A percentile compares a stretch with the other conserved stretches of the same genome.
These are phyloP conservation scores for Leccinum imitatum DNA, from an alignment of 768 basidiomycete genomes.

Conservation along the genomic window DNA sequence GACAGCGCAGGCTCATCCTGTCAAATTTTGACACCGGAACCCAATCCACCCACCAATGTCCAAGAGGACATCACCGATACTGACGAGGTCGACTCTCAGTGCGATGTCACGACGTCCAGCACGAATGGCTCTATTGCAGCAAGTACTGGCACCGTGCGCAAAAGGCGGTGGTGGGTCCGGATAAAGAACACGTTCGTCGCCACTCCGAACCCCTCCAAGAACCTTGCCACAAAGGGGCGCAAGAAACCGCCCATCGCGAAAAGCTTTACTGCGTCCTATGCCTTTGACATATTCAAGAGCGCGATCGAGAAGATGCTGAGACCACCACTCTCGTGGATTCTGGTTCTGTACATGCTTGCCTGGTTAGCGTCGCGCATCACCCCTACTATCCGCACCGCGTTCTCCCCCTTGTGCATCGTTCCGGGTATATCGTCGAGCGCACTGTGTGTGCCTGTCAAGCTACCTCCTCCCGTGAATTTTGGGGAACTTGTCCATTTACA, in stretches of 20 bases:
- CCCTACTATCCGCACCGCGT: slow-evolving; percentile 41
- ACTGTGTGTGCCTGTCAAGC: slow-evolving; percentile 39
- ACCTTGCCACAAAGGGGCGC: slow-evolving; percentile 20
- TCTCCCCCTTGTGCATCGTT: slow-evolving; percentile 60
- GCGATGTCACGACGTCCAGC: slow-evolving; percentile 4
- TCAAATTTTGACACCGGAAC: not conserved
- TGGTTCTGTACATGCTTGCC: slow-evolving; percentile 52
- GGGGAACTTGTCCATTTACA: slow-evolving; percentile 60
- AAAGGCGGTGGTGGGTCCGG: slow-evolving; percentile 29
- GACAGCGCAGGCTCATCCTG: not conserved
- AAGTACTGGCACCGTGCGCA: slow-evolving; percentile 14
- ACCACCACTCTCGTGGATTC: slow-evolving; percentile 50
- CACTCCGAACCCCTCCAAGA: slow-evolving; percentile 21
- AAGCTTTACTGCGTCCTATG: slow-evolving; percentile 39
- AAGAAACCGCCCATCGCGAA: slow-evolving; percentile 31
- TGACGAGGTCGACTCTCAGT: slow-evolving; percentile 12
- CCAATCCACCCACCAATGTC: slow-evolving; percentile 1
- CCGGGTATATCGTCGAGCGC: slow-evolving; percentile 53
- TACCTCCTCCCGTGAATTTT: slow-evolving; percentile 51
- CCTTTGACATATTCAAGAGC: slow-evolving; percentile 46
- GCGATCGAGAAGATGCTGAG: slow-evolving; percentile 52
- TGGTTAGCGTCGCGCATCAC: slow-evolving; percentile 43
- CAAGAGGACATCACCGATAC: slow-evolving; percentile 28
- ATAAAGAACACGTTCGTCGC: slow-evolving; percentile 23
- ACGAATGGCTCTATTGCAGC: slow-evolving; percentile 7